Base-by-base conservation (phyloP, 1,284 basidiomycete species). In the Irpex rosettiformis region DNA sequence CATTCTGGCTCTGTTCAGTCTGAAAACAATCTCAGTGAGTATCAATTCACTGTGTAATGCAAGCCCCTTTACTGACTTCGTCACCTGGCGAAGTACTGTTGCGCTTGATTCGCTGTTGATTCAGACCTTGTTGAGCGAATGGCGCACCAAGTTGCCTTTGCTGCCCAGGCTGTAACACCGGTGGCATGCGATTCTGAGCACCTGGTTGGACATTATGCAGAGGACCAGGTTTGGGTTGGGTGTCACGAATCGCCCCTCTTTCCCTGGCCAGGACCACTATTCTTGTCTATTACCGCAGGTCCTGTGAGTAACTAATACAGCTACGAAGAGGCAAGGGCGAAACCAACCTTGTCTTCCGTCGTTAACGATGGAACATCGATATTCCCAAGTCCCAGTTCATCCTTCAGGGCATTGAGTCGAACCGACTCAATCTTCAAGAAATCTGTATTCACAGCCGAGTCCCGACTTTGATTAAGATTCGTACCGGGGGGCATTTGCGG, bases 51-150 rank as follows among this genome's bases (percentile, higher is more conserved):
- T 40, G 52, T 49, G n/a, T n/a, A n/a, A n/a, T n/a, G n/a, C n/a
- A n/a, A n/a, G n/a, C n/a, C n/a, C n/a, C n/a, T n/a, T n/a, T n/a
- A 66, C 65, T 64, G 66, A 89, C 87, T 68, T 88, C 88, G 68
- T 88, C 86, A 52, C 80, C 82, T 4, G 88, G 87, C 1, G 87
- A 87, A 11, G 84, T 85, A 64, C 86, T 88, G 63, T 75, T 85
- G 52, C 88, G 79, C 67, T 90, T 89, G 33, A 72, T 70, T 4
- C 74, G 70, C 45, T 78, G 77, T 51, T 72, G 72, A 18, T 53
- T 33, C 18, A 58, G 62, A 25, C 62, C 68, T 58, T 71, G 72
- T 43, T 59, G 66, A 2, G 63, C 21, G 1, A 62, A 63, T n/a
- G 65, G 70, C 63, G 71, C 67, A 16, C 33, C 51, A 4, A 56